These are phyloP conservation scores for Fusarium proliferatum DNA, from an alignment of 2,329 filamentous ascomycete genomes.

Conservation along the genomic window DNA sequence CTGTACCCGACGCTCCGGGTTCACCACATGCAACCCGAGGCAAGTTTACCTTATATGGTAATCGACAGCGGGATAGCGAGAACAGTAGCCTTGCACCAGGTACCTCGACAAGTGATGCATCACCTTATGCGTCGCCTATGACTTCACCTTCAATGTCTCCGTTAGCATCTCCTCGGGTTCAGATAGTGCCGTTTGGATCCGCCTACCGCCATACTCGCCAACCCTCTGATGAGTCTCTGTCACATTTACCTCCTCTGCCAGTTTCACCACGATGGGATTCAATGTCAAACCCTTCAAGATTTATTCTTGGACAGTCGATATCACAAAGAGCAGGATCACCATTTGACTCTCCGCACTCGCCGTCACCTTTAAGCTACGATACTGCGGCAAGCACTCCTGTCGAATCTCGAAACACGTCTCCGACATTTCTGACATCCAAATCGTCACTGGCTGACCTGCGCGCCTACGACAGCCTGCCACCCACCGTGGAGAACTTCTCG, in stretches of 20 bases:
- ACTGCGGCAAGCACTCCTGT: constrained; percentile 37
- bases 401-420: constrained; percentile 46
- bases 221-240: constrained; percentile 40
- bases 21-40: constrained; percentile 36
- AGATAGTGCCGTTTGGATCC: constrained; percentile 39
- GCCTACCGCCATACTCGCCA: constrained; percentile 36
- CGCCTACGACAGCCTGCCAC: constrained; percentile 50
- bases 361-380: constrained; percentile 41
- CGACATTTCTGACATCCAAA: constrained; percentile 47
- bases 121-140: constrained; percentile 41
- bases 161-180: constrained; percentile 38
- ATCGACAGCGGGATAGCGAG: constrained; percentile 35
- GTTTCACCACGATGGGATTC: constrained; percentile 60
- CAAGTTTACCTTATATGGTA: constrained; percentile 38
- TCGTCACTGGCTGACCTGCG: constrained; percentile 51
- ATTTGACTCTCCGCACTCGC: constrained; percentile 44
- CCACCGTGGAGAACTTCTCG: constrained; percentile 68
- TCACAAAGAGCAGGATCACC: constrained; percentile 39
- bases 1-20: constrained; percentile 32
- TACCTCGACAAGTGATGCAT: constrained; percentile 34
- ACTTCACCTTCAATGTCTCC: constrained; percentile 36
- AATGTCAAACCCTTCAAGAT: constrained; percentile 45
- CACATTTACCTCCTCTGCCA: constrained; percentile 51
- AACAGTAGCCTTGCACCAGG: constrained; percentile 36
- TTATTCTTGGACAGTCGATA: constrained; percentile 41